Base-by-base conservation (phyloP, 352 stramenopile species). In the Pythium rhizo-oryzae region DNA sequence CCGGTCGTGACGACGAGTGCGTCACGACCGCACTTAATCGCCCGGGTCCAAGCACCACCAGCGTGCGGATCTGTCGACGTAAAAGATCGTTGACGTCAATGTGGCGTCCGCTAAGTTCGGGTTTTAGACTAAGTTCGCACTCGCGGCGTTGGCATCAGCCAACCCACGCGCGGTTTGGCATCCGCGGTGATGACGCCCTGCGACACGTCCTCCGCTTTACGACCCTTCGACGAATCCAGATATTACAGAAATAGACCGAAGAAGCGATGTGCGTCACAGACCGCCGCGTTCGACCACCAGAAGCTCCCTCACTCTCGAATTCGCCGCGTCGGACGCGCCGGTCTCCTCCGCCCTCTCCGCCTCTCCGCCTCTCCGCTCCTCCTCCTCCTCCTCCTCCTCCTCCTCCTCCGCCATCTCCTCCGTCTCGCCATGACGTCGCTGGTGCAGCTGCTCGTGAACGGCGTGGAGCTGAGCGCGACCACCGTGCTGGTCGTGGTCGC, bases 401-500 rank as follows among this genome's bases (percentile, higher is more conserved):
- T 15, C 21, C 24, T 23, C 23, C 37, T 28, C 59, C 35, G 7
- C 41, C 41, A 49, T 4, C 8, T 50, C 46, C n/a, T 25, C 46
- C 43, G 28, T 33, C 28, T 33, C 28, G 3, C 19, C 33, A 65
- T 64, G 54, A 21, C 74, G 30, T 57, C 62, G 33, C 65, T 75
- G 50, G 41, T 57, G 33, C 21, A 62, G 24, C 37, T 53, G n/a
- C 15, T 53, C 39, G 13, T 41, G n/a, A 41, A 62, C 23, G 43
- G 33, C 19, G 44, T 63, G 39, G 69, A 69, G 62, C 60, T 76
- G 30, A 58, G 56, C 35, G 59, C 24, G 15, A 58, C 71, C 30
- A 62, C 51, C 24, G 24, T 79, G 37, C 53, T 61, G 28, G 37
- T 63, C 16, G 62, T 84, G 55, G 59, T 86, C 52, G 58, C 58